Evolutionary conservation across 768 basidiomycete species (phyloP).

Genomic region (Calocybe cyanea): DNA sequence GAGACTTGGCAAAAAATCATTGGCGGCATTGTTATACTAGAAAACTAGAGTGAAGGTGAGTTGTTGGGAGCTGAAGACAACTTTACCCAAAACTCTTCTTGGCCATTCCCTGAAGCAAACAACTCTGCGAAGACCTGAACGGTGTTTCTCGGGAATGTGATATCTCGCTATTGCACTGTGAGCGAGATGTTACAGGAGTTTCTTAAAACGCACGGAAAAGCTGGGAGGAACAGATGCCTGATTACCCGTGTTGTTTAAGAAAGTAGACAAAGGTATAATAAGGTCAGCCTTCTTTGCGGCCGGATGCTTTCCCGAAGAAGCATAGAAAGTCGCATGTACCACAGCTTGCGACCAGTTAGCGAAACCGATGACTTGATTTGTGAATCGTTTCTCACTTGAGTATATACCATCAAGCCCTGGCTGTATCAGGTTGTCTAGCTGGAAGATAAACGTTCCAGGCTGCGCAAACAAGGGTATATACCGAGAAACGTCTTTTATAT

Average conservation of each 20-base stretch:
- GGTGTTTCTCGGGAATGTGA: constrained; percentile 68
- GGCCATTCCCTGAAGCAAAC: constrained; percentile 57
- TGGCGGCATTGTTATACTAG: constrained; percentile 67
- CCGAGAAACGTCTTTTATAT: constrained; percentile 70
- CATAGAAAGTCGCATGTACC: constrained; percentile 69
- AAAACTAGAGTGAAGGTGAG: background rate
- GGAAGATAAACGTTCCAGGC: constrained; percentile 65
- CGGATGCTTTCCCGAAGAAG: constrained; percentile 52
- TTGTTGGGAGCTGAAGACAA: background rate
- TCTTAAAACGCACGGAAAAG: constrained; percentile 48
- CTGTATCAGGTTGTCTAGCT: constrained; percentile 67
- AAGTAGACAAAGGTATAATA: constrained; percentile 68
- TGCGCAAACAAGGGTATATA: constrained; percentile 69
- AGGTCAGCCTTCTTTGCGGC: constrained; percentile 57
- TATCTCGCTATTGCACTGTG: constrained; percentile 42
- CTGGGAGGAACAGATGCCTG: constrained; percentile 73
- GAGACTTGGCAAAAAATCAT: constrained; percentile 52
- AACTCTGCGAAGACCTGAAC: constrained; percentile 67
- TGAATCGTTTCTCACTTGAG: constrained; percentile 44
- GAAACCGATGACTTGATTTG: background rate
- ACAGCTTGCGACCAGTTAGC: constrained; percentile 37
- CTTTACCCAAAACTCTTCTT: constrained; percentile 73
- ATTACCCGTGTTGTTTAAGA: constrained; percentile 60
- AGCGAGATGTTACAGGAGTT: background rate
- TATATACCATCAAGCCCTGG: constrained; percentile 61